Conservation (phyloP, 2,329 filamentous ascomycete genomes). For the Chlorencoelia australis region DNA sequence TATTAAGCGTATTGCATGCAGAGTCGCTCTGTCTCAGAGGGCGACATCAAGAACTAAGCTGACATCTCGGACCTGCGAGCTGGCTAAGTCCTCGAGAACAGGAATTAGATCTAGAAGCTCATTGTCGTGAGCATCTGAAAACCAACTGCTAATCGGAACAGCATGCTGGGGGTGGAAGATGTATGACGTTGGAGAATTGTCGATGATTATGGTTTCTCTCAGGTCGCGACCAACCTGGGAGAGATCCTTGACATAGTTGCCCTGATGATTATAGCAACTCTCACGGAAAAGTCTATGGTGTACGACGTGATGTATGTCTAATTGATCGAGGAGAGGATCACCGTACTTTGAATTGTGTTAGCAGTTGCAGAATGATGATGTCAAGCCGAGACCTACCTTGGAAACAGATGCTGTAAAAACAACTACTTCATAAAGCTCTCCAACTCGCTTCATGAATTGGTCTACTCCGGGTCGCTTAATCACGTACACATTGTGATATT, state of each 20-base stretch:
- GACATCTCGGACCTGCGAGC: conserved; percentile 82
- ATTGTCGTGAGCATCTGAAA: conserved; percentile 98
- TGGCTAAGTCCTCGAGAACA: conserved; percentile 92
- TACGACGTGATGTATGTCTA: conserved; percentile 94
- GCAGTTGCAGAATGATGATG: background rate
- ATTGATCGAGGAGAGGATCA: conserved; percentile 87
- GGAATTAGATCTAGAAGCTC: conserved; percentile 95
- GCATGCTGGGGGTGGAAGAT: conserved; percentile 99
- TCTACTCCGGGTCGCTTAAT: conserved; percentile 99
- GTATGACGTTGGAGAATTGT: conserved; percentile 98
- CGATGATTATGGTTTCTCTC: conserved; percentile 97
- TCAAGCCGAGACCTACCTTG: conserved; percentile 52
- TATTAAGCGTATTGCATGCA: conserved; percentile 27
- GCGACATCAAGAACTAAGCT: conserved; percentile 94
- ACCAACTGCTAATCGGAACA: conserved; percentile 99
- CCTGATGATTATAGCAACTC: conserved; percentile 98
- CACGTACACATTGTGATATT: conserved; percentile 98
- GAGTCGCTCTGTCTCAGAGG: conserved; percentile 40
- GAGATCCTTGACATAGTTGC: conserved; percentile 98
- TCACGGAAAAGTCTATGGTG: conserved; percentile 95
- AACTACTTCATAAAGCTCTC: conserved; percentile 95
- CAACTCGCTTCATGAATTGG: conserved; percentile 96
- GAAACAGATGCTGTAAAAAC: conserved; percentile 98
- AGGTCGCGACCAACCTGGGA: conserved; percentile 94
- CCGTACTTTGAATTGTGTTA: conserved; percentile 56